Evolutionary conservation across 2,329 filamentous ascomycete species (phyloP), one percentile per base, ranked within the genome.

Genomic region (Periglandula ipomoeae): DNA sequence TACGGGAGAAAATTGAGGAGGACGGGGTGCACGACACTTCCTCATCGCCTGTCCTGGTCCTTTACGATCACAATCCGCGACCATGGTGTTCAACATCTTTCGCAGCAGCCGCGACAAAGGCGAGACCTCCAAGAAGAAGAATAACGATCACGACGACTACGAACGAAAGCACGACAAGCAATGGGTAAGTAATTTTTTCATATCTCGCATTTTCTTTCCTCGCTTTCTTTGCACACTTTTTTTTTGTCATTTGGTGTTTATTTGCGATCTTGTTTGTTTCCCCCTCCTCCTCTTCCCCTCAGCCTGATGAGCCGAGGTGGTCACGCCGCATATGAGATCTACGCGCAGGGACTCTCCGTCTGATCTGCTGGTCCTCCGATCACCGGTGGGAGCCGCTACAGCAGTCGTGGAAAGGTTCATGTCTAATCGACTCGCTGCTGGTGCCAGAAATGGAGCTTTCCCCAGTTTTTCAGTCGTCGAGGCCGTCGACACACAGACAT

Each of bases 91-190:
- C 8, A 20, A 19, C 24, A 24, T 47, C 11, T 41, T 47, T 5
- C 47, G 47, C 24, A 32, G 40, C 32, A 23, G 42, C 27, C 30
- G 37, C 26, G 5, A 22, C 15, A 44, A 44, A 20, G 15, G 27
- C 17, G 7, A 17, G 6, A 8, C 4, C 7, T n/a, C 20, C n/a
- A 17, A 39, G 15, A 24, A 59, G 55, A 56, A 54, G 50, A 24
- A 54, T 55, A 56, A 61, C 50, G 13, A 37, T 19, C 1, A 24
- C 37, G 38, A 47, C 30, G 30, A 43, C 8, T 43, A 42, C n/a
- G 26, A 38, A 11, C 26, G 34, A 22, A n/a, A 20, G 5, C 58
- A 61, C 49, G 71, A 75, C 58, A 76, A 77, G 62, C 65, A 73
- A 54, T 75, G 73, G 72, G 72, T 76, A 63, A 59, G 68, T 64